Base-by-base conservation (phyloP, 106 monocot species). In the Platanthera zijinensis region DNA sequence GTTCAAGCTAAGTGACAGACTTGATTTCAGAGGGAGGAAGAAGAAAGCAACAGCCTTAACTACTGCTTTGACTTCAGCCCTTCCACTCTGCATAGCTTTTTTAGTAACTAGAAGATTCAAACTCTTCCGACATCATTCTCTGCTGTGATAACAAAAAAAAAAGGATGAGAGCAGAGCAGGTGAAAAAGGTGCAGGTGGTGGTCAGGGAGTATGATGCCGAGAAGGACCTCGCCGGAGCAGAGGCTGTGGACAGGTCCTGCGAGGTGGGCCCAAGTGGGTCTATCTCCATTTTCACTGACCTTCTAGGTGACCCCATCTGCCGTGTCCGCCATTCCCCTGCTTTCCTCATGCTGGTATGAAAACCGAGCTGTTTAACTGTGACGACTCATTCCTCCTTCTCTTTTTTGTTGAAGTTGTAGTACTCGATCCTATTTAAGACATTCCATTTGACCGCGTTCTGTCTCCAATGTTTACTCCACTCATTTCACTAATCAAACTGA, bases 221-320 rank as follows among this genome's bases (percentile, higher is more conserved):
- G 73, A 84, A 50, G 48, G 93, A 94, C 86, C 68, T 83, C 47
- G 54, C 17, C 50, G 86, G 79, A 5, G 90, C 82, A 6, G 83
- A 86, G 62, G 83, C 73, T 11, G 82, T 94, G 17, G 94, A 90
- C 76, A 75, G 79, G 82, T 78, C 72, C 67, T 94, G 90, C 86
- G 94, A 94, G 39, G 88, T 90, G 7, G 90, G 93, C 7, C 80
- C 88, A 1, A 88, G 77, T 74, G 84, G 70, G 48, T 28, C 73
- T 22, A 69, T 84, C 61, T 74, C 83, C n/a, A 76, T 82, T 7
- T 87, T 53, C 75, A 77, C 82, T 17, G 80, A 81, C 75, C 83
- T 79, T 49, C 86, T 89, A 59, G 89, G 89, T 0, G 89, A 80
- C 45, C 84, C 82, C 50, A 46, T 77, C 52, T 89, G 78, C 61